phyloP scores from a whole-genome alignment of 2,329 filamentous ascomycete genomes.

The Metarhizium humberi region DNA sequence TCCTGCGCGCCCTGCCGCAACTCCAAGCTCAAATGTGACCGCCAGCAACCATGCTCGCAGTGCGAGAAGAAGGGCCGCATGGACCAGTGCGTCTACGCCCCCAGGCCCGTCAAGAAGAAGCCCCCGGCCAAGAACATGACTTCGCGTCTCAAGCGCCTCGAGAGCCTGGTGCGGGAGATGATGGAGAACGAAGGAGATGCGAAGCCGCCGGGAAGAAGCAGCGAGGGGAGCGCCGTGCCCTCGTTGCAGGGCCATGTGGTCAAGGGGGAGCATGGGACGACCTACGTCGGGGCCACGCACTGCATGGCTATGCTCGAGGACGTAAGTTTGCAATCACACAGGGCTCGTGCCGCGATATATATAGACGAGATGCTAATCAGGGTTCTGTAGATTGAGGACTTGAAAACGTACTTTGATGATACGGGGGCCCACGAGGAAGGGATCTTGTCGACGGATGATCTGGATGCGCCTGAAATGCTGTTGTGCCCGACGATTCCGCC shows the following conservation, averaged over 20 bases:
- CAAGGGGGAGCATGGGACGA: too few relatives aligned
- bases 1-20: conserved; percentile 42
- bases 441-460: conserved; percentile 21
- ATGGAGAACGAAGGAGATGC: too few relatives aligned
- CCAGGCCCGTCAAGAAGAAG: conserved; percentile 29
- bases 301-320: conserved; percentile 53
- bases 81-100: conserved; percentile 39
- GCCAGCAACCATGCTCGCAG: conserved; percentile 20
- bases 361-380: not conserved
- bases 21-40: conserved; percentile 11
- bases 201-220: too few relatives aligned
- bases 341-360: not conserved
- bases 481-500: conserved; percentile 30
- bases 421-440: conserved; percentile 27
- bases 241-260: too few relatives aligned
- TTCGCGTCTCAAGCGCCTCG: too few relatives aligned
- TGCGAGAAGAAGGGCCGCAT: conserved; percentile 39
- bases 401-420: conserved; percentile 49
- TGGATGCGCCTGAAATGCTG: conserved; percentile 29
- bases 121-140: conserved; percentile 39
- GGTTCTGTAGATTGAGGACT: conserved; percentile 41
- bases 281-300: not conserved
- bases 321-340: conserved; percentile 26
- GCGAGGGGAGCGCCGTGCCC: too few relatives aligned
- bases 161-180: too few relatives aligned